Base-by-base conservation (phyloP, 2,329 filamentous ascomycete species). In the Neoscytalidium dimidiatum region DNA sequence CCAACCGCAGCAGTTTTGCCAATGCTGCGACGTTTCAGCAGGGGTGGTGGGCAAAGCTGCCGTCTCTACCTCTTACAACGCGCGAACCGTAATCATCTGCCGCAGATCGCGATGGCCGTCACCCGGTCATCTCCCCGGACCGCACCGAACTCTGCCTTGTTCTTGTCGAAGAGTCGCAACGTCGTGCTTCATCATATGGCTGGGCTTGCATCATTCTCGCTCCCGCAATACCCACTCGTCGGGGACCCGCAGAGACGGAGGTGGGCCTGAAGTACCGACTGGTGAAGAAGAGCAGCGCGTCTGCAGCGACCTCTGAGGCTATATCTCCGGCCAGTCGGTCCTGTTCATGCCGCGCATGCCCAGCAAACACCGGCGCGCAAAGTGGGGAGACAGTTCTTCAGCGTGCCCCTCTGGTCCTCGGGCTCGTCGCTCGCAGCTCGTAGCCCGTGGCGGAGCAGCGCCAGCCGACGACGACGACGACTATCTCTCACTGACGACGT, bases 191-290 rank as follows among this genome's bases (percentile, higher is more conserved):
- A 35, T 31, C 49, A 31, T 33, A 9, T 33, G 51, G 29, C 52
- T 57, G 33, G 52, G 52, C 52, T 57, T 57, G 52, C 52, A 57
- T 57, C 52, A 57, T 43, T n/a, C n/a, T n/a, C n/a, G n/a, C 9
- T 41, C 35, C 52, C 51, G n/a, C n/a, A n/a, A 19, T 14, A 17
- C 52, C 35, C 48, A 33, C n/a, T 31, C 17, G 48, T 21, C 28
- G 48, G 48, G 23, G 9, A 14, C 4, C 46, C 46, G 46, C 23
- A 29, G 19, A 19, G n/a, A 14, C 17, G 29, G 48, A 11, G 51
- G 51, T 7, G 19, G 51, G 31, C 51, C 38, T 29, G 26, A 33
- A 6, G 11, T 6, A 11, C 11, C 31, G 13, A 41, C 11, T 41
- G 38, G 8, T 41, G 38, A 41, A 17, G 8, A 17, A 17, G 4